Conservation (phyloP, 768 basidiomycete genomes). For the Rhizopogon sp. region DNA sequence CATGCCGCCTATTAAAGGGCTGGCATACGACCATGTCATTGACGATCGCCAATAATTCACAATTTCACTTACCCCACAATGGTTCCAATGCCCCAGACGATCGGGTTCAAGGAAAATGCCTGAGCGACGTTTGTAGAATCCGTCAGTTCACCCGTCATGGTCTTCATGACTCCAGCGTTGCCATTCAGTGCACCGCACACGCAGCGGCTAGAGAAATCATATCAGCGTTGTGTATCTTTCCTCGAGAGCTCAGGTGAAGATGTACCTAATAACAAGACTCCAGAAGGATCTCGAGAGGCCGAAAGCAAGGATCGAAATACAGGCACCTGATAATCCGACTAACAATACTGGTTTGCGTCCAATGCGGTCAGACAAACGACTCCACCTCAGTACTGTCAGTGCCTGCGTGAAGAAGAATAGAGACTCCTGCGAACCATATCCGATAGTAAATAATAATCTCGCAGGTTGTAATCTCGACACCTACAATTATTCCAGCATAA, state of each 20-base stretch:
- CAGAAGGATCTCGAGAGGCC: constrained; percentile 56
- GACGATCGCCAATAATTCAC: not conserved
- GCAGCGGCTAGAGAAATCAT: constrained; percentile 22
- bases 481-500: constrained; percentile 55
- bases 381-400: constrained; percentile 57
- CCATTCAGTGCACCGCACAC: constrained; percentile 33
- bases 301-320: constrained; percentile 52
- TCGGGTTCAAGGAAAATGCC: constrained; percentile 26
- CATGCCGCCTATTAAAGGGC: constrained; percentile 56
- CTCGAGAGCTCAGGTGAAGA: not conserved
- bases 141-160: constrained; percentile 62
- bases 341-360: constrained; percentile 59
- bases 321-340: constrained; percentile 46
- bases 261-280: constrained; percentile 48
- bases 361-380: constrained; percentile 51
- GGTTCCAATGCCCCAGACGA: constrained; percentile 22
- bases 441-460: not conserved
- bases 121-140: constrained; percentile 27
- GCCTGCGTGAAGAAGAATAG: constrained; percentile 58
- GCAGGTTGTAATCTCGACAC: constrained; percentile 14
- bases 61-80: constrained; percentile 28
- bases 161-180: constrained; percentile 58
- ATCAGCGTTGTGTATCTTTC: not conserved
- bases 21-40: constrained; percentile 11
- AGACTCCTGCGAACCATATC: constrained; percentile 40